These are phyloP conservation scores for Diplodia scrobiculata DNA, from an alignment of 2,329 filamentous ascomycete species.

Conservation along the genomic window DNA sequence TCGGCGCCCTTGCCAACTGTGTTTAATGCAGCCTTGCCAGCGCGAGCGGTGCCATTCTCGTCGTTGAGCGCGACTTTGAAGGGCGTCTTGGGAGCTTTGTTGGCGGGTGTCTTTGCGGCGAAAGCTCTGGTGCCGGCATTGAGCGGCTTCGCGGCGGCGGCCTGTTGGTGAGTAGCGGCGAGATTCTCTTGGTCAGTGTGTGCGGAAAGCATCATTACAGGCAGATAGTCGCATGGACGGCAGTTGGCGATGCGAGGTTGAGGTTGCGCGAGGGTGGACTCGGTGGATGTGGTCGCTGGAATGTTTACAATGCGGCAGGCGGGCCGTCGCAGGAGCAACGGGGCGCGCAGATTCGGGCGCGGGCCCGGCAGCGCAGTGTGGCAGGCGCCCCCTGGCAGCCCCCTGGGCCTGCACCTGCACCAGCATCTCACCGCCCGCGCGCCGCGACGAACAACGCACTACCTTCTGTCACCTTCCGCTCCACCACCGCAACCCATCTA, in stretches of 20 bases:
- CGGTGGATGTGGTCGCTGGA: conserved; percentile 31
- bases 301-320: conserved; percentile 9
- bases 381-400: conserved; percentile 21
- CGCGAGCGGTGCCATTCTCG: conserved; percentile 73
- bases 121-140: conserved; percentile 65
- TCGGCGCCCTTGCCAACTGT: conserved; percentile 60
- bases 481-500: conserved; percentile 23
- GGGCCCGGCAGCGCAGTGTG: background rate
- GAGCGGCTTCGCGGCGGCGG: conserved; percentile 69
- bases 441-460: conserved; percentile 24
- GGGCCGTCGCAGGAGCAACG: conserved; percentile 16
- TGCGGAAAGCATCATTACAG: conserved; percentile 69
- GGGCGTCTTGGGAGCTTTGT: conserved; percentile 77
- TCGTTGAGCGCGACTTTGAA: conserved; percentile 77
- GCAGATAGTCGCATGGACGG: conserved; percentile 33
- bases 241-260: conserved; percentile 36
- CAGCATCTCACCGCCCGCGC: conserved; percentile 21
- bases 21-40: conserved; percentile 62
- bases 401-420: conserved; percentile 6
- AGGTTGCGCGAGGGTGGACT: background rate
- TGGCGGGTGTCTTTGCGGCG: conserved; percentile 76
- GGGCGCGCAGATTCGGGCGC: background rate
- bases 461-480: conserved; percentile 23
- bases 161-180: conserved; percentile 72
- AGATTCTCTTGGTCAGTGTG: conserved; percentile 83